Evolutionary conservation across 2,329 filamentous ascomycete species (phyloP), one percentile per base, ranked within the genome.

Genomic region (Chaetomium sp.): DNA sequence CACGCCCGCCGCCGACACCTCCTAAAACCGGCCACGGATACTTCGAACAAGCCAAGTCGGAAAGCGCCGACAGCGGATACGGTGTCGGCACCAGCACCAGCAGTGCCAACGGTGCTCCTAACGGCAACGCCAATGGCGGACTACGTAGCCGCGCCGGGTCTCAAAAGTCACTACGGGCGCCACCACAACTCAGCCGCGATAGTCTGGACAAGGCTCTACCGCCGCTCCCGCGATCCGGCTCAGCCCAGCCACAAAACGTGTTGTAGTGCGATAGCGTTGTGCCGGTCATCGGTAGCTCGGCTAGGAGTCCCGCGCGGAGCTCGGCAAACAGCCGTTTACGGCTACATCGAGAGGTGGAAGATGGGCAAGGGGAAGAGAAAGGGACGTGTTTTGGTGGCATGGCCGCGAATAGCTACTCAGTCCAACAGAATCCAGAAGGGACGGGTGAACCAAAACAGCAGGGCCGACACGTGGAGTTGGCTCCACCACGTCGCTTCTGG

Each of bases 131-230:
- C 19, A 54, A 64, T 54, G 66, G 66, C 27, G 68, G 63, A 12
- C 61, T 63, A 34, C 69, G 66, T 52, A 61, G 64, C 36, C 56
- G 56, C 48, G 67, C 66, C 35, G 69, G 68, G 32, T 65, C 66
- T 7, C 65, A 68, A 19, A 65, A 67, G 50, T 70, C 68, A 14
- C 50, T 69, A 4, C 70, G 65, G 56, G 63, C 73, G 43, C 69
- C 69, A 40, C 59, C 67, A 35, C 71, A 69, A 58, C 63, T 81
- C 56, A 80, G 79, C 67, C 76, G 76, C 47, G 78, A 81, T 42
- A 84, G 81, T 60, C 70, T 85, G 44, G 79, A 85, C 61, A 86
- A 86, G 70, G 75, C 76, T 9, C 67, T 85, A 47, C 82, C 82
- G 6, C 79, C 81, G 3, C 67, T 86, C 45, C 82, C 82, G 1